A percentile compares a stretch with the other conserved stretches of the same genome.
These are phyloP conservation scores for Colletotrichum chlorophyti DNA, from an alignment of 2,329 filamentous ascomycete species.

Conservation along the genomic window DNA sequence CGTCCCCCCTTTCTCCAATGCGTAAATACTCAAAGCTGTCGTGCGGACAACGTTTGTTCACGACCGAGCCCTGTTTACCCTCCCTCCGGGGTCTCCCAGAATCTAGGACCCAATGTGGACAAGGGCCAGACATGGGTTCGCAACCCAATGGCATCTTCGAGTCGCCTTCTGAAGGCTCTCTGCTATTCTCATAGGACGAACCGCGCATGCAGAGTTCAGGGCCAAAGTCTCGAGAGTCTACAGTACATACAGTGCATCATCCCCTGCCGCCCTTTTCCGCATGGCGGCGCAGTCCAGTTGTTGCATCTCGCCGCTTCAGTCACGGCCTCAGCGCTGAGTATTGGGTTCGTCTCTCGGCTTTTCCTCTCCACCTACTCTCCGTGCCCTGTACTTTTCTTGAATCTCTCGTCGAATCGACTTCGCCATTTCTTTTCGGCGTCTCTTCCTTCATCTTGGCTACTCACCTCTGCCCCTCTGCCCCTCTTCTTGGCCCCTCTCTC, in stretches of 20 bases:
- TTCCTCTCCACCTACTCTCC: conserved; percentile 1
- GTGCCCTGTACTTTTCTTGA: conserved; percentile 8
- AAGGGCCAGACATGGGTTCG: conserved; percentile 34
- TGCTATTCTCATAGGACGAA: conserved; percentile 39
- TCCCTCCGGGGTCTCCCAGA: conserved; percentile 5
- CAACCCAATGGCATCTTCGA: conserved; percentile 43
- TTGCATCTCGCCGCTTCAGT: conserved; percentile 33
- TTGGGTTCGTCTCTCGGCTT: background rate
- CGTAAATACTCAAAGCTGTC: conserved; percentile 3
- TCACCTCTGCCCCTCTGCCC: background rate
- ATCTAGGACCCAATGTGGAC: conserved; percentile 21
- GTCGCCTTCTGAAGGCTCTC: conserved; percentile 5
- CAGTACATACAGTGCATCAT: too few relatives aligned
- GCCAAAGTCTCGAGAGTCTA: too few relatives aligned
- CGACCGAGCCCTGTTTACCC: background rate
- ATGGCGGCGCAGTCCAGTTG: conserved; percentile 51
- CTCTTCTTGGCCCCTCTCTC: conserved; percentile 1
- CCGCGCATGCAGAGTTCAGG: conserved; percentile 38
- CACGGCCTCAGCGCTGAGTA: too few relatives aligned
- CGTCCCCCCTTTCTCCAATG: background rate
- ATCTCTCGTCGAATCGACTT: conserved; percentile 13
- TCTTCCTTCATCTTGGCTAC: background rate
- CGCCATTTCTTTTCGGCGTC: background rate
- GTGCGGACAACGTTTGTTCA: conserved; percentile 2
- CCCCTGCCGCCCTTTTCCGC: too few relatives aligned